Evolutionary conservation across 2,329 filamentous ascomycete genomes (phyloP), one percentile per base, ranked within the genome.

Genomic region (Aureobasidium melanogenum): DNA sequence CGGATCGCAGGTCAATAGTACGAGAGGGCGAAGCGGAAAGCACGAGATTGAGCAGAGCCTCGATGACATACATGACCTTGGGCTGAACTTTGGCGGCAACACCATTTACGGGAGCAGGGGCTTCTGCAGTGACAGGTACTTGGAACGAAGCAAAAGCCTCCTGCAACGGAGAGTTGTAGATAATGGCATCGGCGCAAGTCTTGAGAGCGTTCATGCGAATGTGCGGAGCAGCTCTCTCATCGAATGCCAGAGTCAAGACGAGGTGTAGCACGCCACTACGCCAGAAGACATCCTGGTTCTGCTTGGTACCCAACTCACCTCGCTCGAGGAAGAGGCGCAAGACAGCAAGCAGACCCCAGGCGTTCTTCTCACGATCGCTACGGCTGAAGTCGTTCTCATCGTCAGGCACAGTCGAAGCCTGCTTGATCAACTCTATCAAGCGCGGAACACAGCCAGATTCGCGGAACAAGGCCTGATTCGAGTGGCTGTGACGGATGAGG

Each of bases 381-480:
- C 83, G 80, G 14, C 89, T 85, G 54, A 90, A 79, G 51, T 86
- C 84, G 52, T 81, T 79, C 26, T 80, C 80, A 19, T 80, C 76
- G 41, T 80, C 79, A 61, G 79, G 76, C 36, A 80, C 80, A 64
- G 81, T 77, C 86, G 83, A 58, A 80, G 79, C 28, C 80, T 80
- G 30, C 80, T 76, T 50, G 80, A 80, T 62, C 79, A 61, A 26
- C 5, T 66, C 63, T 22, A 64, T n/a, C 24, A 66, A 19, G 9
- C 60, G 62, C 17, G 63, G 63, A 3, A 96, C 85, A 69, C 88
- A 92, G 0, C 91, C 91, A 47, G 89, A 93, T 72, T 99, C 94
- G 61, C 93, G 84, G 73, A 99, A 97, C 61, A 93, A 86, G 12
- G 91, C 90, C 73, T 99, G 94, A 69, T 99, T 99, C 2, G 92